Evolutionary conservation across 257 asterid species (phyloP).

Genomic region (Misopates orontium): DNA sequence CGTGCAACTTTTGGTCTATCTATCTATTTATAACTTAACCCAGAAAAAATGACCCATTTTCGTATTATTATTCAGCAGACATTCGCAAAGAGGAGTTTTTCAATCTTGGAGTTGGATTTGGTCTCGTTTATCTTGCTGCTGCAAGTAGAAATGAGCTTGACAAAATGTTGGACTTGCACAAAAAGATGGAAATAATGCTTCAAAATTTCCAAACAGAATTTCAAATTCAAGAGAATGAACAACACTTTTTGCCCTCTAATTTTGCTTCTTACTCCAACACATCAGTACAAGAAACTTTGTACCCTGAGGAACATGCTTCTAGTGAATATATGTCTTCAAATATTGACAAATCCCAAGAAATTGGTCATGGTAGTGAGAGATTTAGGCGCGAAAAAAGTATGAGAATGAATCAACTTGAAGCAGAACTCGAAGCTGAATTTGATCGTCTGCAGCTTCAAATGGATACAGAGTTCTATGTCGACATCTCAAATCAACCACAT

Average conservation of each 20-base stretch:
- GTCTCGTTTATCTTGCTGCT: slow-evolving; percentile 52
- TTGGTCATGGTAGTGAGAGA: slow-evolving; percentile 27
- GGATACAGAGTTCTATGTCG: slow-evolving; percentile 33
- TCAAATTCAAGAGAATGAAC: slow-evolving; percentile 26
- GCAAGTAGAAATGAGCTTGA: slow-evolving; percentile 48
- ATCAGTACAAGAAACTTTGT: slow-evolving; percentile 18
- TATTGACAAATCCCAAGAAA: slow-evolving; percentile 24
- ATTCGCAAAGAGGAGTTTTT: slow-evolving; percentile 42
- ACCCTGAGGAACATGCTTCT: slow-evolving; percentile 22
- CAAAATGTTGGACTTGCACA: slow-evolving; percentile 49
- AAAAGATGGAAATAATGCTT: slow-evolving; percentile 45
- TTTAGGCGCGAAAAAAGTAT: slow-evolving; percentile 31
- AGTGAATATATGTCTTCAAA: slow-evolving; percentile 28
- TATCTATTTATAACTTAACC: too few species aligned
- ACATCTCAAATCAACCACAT: slow-evolving; percentile 27
- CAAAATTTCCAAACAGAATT: slow-evolving; percentile 38
- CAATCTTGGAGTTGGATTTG: slow-evolving; percentile 64
- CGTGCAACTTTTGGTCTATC: too few species aligned
- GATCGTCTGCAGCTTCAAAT: slow-evolving; percentile 44
- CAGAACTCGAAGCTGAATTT: slow-evolving; percentile 70
- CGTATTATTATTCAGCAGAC: slow-evolving; percentile 25
- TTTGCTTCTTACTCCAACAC: slow-evolving; percentile 27
- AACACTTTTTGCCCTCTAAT: slow-evolving; percentile 19
- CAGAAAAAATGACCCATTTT: not conserved
- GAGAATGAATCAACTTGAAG: slow-evolving; percentile 64